Percentiles rank a stretch among this genome's conserved stretches.
These are phyloP conservation scores for Penicillium frequentans DNA, from an alignment of 2,329 filamentous ascomycete species.

Conservation along the genomic window DNA sequence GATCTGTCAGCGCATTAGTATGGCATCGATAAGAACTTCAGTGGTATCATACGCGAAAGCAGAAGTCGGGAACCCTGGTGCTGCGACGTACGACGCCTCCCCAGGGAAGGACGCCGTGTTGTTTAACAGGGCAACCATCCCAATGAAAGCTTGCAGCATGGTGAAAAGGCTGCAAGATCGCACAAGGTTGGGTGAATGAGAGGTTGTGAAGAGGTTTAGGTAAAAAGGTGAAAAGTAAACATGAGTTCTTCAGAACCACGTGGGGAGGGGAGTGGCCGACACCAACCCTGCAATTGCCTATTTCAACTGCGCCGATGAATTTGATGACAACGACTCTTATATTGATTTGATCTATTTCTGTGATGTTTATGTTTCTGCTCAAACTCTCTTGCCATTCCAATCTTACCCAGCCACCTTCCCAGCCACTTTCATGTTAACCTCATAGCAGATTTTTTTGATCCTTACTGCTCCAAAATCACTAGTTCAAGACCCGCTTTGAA, in stretches of 20 bases:
- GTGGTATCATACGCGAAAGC: conserved; percentile 43
- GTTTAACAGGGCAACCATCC: conserved; percentile 2
- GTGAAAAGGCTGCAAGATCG: neutral
- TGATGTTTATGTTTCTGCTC: too few species aligned
- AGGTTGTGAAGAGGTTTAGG: neutral
- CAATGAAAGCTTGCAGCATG: conserved; percentile 3
- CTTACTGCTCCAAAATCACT: too few species aligned
- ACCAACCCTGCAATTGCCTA: neutral
- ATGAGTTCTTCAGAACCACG: neutral
- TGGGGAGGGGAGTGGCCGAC: neutral
- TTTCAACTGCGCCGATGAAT: neutral
- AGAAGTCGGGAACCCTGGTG: conserved; percentile 52
- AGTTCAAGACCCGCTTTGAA: too few species aligned
- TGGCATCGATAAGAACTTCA: neutral
- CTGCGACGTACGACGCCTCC: conserved; percentile 26
- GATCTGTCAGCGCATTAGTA: conserved; percentile 21
- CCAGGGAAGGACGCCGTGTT: conserved; percentile 21
- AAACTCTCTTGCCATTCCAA: too few species aligned
- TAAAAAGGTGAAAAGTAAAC: neutral
- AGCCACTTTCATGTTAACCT: too few species aligned
- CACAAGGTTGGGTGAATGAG: neutral
- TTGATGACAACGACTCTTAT: too few species aligned
- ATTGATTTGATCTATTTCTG: too few species aligned
- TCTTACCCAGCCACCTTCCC: too few species aligned
- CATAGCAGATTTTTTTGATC: too few species aligned